Conservation (phyloP, 2,329 filamentous ascomycete genomes). For the Domatiomyces catenatus region DNA sequence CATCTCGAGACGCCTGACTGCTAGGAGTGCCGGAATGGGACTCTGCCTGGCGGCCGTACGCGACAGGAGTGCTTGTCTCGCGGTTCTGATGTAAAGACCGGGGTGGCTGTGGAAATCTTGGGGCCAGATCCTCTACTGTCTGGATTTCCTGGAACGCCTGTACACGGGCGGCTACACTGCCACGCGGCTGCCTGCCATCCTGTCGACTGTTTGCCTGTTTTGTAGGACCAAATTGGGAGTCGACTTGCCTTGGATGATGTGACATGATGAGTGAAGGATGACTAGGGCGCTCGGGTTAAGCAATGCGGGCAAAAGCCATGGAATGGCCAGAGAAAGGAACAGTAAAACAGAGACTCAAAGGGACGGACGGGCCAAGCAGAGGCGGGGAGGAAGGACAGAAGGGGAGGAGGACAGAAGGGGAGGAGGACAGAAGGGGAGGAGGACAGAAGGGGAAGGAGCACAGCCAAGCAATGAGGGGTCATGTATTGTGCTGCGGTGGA, state of each 20-base stretch:
- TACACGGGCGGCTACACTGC: constrained; percentile 15
- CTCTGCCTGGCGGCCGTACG: constrained; percentile 3
- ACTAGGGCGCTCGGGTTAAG: neutral
- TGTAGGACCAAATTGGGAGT: neutral
- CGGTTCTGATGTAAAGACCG: constrained; percentile 3
- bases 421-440: neutral
- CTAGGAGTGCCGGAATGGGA: constrained; percentile 4
- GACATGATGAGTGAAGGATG: constrained; percentile 1
- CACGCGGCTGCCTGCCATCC: constrained; percentile 6
- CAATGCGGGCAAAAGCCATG: neutral
- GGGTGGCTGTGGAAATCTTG: constrained; percentile 2
- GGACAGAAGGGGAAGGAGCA: neutral
- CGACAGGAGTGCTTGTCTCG: neutral
- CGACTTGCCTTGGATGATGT: neutral
- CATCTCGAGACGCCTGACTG: constrained; percentile 3
- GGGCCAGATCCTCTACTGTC: constrained; percentile 3
- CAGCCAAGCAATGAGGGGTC: neutral
- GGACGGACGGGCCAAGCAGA: neutral
- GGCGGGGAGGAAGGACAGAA: neutral
- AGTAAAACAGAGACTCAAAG: neutral
- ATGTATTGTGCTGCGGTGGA: neutral
- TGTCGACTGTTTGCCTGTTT: constrained; percentile 2
- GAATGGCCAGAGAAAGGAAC: neutral
- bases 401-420: neutral
- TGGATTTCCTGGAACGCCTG: constrained; percentile 14